These are phyloP conservation scores for Gamarada debralockiae DNA, from an alignment of 495 filamentous ascomycete species.

Conservation along the genomic window DNA sequence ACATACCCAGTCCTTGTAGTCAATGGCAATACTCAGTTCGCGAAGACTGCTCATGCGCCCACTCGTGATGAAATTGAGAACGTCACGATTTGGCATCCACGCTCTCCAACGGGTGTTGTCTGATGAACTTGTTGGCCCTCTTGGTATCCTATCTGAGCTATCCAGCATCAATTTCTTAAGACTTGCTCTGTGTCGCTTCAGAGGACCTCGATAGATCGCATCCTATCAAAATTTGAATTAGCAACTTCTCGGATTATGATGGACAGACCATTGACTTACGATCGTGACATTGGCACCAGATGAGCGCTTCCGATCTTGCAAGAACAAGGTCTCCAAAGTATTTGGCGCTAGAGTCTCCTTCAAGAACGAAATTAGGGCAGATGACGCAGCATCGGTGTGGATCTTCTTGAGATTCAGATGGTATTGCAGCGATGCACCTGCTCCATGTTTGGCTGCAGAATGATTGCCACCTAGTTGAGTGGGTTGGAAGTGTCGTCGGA, in stretches of 20 bases:
- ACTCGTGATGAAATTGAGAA: constrained; percentile 75
- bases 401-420: constrained; percentile 72
- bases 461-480: constrained; percentile 20
- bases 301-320: constrained; percentile 67
- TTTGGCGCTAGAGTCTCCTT: constrained; percentile 84
- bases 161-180: constrained; percentile 78
- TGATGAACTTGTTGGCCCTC: constrained; percentile 30
- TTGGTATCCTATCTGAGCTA: constrained; percentile 49
- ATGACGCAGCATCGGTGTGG: constrained; percentile 78
- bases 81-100: constrained; percentile 76
- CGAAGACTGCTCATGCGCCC: constrained; percentile 73
- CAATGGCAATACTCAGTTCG: constrained; percentile 73
- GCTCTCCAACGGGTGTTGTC: constrained; percentile 52
- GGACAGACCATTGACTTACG: constrained; percentile 11
- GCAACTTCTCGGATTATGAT: background rate
- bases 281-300: constrained; percentile 55
- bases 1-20: constrained; percentile 85
- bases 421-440: constrained; percentile 49
- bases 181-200: constrained; percentile 69
- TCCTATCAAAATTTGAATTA: constrained; percentile 33
- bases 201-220: constrained; percentile 67
- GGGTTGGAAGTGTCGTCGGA: constrained; percentile 72
- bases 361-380: constrained; percentile 74
- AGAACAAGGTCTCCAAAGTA: constrained; percentile 75
- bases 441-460: constrained; percentile 21